Evolutionary conservation across 164 flowering plant genomes (phyloP), one percentile per base, ranked within the genome.

Genomic region (Pachysandra terminalis): DNA sequence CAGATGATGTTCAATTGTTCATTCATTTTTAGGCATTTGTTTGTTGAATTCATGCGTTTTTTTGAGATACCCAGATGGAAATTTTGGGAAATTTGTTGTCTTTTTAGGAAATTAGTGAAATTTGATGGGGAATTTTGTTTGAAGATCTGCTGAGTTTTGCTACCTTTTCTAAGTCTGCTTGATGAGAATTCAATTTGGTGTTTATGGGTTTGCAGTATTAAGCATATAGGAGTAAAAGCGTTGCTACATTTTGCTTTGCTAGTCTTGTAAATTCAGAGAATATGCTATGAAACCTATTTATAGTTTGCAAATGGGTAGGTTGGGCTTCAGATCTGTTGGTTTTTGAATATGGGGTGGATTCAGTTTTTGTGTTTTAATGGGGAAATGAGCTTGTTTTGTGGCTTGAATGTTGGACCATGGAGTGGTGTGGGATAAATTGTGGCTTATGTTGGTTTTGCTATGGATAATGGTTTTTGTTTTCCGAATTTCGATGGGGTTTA

Each of bases 41-140:
- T 21, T 26, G 3, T 56, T 64, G 6, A 37, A 22, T 48, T 64
- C 23, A n/a, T n/a, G n/a, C n/a, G 24, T 57, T 74, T 74, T n/a
- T n/a, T n/a, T n/a, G n/a, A n/a, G 35, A 45, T 65, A 65, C 77
- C 77, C 79, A 68, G 52, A 71, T 73, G 72, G 53, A 71, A 65
- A 56, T 68, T 17, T 72, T 59, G 56, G 5, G 61, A 58, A 65
- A 67, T 67, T 64, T 68, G 49, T 15, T 45, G 53, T 32, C 23
- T 58, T 60, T 28, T 24, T 12, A n/a, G 3, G 13, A 28, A 15
- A 19, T n/a, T 14, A 19, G 5, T 21, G 28, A 14, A 56, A 21
- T 56, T 56, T 21, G 26, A 22, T 23, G 28, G 21, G 17, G n/a
- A n/a, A n/a, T n/a, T n/a, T n/a, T n/a, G n/a, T n/a, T 45, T 45